Evolutionary conservation across 371 early-diverging fungal species (phyloP), one percentile per base, ranked within the genome.

Genomic region (Dichotomocladium elegans): DNA sequence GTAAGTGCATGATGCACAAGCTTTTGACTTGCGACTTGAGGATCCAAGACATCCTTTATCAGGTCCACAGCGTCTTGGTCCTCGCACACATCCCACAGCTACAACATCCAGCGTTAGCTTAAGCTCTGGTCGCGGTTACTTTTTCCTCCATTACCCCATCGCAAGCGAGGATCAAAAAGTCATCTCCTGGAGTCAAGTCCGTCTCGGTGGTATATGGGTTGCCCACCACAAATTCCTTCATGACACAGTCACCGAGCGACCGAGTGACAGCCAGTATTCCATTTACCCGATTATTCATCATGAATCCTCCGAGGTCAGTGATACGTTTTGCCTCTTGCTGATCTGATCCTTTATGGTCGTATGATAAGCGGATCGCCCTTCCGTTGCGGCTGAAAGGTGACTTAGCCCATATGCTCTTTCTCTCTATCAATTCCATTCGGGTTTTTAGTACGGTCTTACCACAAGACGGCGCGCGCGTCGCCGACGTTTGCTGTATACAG

Each of bases 21-120:
- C 30, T 79, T 71, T 50, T 89, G 85, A 55, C 92, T 86, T 2
- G 96, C 96, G 42, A 72, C 77, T 50, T 87, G 86, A 27, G 96
- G 91, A 65, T 92, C 90, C 27, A 61, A 26, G 17, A 85, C 78
- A 34, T 86, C 85, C 64, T 80, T 76, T 51, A 95, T 76, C 52
- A 95, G 69, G 61, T 97, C 92, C n/a, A 93, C 86, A 4, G 97
- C 98, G 53, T 90, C 85, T 68, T 98, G 93, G 68, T 98, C 98
- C 9, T 87, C 79, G 68, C 95, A 95, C n/a, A 97, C 98, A 75
- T 98, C 99, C 99, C 99, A 98, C 30, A 98, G 67, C 88, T 91
- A 61, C 5, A 22, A 31, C 7, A 34, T n/a, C 37, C 37, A 37
- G 7, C 0, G 9, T 35, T 17, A 35, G 35, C 17, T 9, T 35